Percentiles rank a stretch among this genome's conserved stretches.
Evolutionary conservation across 2,329 filamentous ascomycete species (phyloP).

Genomic region (Venturia pyrina): DNA sequence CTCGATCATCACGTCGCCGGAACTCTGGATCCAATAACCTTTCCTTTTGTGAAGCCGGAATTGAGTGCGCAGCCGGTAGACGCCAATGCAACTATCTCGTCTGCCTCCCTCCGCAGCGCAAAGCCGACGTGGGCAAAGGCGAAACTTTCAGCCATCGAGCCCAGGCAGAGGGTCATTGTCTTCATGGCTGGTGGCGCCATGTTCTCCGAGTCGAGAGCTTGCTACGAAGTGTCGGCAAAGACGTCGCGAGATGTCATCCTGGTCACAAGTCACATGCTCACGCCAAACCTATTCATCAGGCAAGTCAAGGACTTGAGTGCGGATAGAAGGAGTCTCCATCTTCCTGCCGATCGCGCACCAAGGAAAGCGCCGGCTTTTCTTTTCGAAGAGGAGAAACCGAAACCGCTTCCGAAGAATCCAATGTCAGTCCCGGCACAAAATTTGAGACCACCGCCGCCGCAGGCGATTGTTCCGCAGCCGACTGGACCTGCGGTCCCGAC

Average conservation of each 20-base stretch:
- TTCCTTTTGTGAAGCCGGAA: slow-evolving; percentile 43
- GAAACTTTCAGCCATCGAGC: slow-evolving; percentile 63
- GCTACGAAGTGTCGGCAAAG: slow-evolving; percentile 72
- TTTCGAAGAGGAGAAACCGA: slow-evolving; percentile 60
- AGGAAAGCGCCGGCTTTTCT: slow-evolving; percentile 78
- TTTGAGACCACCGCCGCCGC: neutral
- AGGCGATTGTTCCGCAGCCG: neutral
- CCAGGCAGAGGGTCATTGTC: slow-evolving; percentile 80
- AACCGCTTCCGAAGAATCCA: slow-evolving; percentile 5
- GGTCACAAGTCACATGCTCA: slow-evolving; percentile 85
- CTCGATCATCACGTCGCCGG: slow-evolving; percentile 55
- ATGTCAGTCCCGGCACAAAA: neutral
- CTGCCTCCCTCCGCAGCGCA: slow-evolving; percentile 71
- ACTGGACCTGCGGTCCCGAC: slow-evolving; percentile 34
- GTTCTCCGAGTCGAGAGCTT: slow-evolving; percentile 78
- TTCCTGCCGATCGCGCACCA: slow-evolving; percentile 71
- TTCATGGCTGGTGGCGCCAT: slow-evolving; percentile 95
- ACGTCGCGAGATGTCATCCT: slow-evolving; percentile 77
- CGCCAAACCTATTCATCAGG: slow-evolving; percentile 68
- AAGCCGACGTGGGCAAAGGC: slow-evolving; percentile 94
- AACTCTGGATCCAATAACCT: slow-evolving; percentile 32
- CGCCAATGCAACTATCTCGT: slow-evolving; percentile 37
- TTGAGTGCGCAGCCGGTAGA: slow-evolving; percentile 50
- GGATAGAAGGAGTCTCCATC: slow-evolving; percentile 63
- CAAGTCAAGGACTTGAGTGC: slow-evolving; percentile 72